Evolutionary conservation across 495 filamentous ascomycete genomes (phyloP).

Genomic region (Podospora pseudopauciseta): DNA sequence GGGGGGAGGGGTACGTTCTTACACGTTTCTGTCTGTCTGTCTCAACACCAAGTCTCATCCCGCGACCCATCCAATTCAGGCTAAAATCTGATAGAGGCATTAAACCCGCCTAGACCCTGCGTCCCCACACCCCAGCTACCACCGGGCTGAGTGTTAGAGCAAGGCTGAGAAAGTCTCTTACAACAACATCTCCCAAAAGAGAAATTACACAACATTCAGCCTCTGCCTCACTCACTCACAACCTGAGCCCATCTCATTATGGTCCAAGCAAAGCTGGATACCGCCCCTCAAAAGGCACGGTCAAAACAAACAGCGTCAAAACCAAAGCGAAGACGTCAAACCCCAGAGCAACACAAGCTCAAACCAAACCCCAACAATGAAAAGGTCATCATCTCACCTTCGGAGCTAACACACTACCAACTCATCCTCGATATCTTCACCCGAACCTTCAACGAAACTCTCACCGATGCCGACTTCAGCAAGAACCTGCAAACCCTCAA

Average conservation of each 20-base stretch:
- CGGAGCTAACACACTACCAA: slow-evolving; percentile 58
- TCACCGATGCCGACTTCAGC: slow-evolving; percentile 35
- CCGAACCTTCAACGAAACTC: slow-evolving; percentile 50
- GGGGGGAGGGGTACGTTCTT: background rate
- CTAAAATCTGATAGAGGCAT: slow-evolving; percentile 3
- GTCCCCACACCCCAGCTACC: background rate
- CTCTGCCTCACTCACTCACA: background rate
- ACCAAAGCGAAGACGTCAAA: background rate
- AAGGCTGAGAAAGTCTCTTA: slow-evolving; percentile 2
- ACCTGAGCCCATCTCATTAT: background rate
- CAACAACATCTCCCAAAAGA: slow-evolving; percentile 1
- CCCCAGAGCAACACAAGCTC: background rate
- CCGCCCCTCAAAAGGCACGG: background rate
- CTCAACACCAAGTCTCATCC: background rate
- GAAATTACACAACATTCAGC: slow-evolving; percentile 1
- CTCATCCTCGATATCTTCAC: slow-evolving; percentile 73
- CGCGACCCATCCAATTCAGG: slow-evolving; percentile 1
- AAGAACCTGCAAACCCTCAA: slow-evolving; percentile 74
- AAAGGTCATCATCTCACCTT: background rate
- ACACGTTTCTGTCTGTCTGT: too few species aligned
- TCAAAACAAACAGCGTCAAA: background rate
- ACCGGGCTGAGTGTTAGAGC: background rate
- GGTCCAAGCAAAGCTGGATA: slow-evolving; percentile 1
- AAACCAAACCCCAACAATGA: background rate
- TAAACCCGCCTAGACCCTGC: background rate